phyloP scores from a whole-genome alignment of 805 yeast genomes.

The Saccharomycopsis selenospora region DNA sequence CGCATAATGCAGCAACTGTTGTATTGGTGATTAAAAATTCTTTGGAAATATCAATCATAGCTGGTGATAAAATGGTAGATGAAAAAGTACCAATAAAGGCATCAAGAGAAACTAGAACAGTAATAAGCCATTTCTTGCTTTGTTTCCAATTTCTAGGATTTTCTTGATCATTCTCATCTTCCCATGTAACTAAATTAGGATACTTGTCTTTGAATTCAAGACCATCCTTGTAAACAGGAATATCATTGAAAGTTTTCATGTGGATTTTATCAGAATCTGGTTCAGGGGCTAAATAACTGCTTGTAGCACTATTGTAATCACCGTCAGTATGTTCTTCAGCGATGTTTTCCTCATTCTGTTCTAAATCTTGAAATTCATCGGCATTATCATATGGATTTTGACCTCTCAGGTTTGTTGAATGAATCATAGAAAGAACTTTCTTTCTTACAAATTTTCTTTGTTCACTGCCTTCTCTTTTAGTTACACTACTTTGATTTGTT shows the following conservation, averaged over 20 bases:
- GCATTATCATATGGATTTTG: not conserved
- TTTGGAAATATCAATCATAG: conserved; percentile 40
- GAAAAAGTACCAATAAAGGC: conserved; percentile 56
- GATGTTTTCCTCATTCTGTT: not conserved
- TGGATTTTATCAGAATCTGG: not conserved
- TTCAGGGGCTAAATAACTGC: not conserved
- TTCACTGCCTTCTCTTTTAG: not conserved
- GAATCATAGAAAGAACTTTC: not conserved
- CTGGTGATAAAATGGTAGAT: conserved; percentile 58
- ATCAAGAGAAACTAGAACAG: conserved; percentile 45
- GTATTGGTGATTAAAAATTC: conserved; percentile 37
- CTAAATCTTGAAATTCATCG: not conserved
- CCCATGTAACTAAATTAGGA: conserved; percentile 63
- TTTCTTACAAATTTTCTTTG: not conserved
- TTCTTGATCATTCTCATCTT: conserved; percentile 49
- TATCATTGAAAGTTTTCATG: conserved; percentile 15
- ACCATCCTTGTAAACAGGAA: conserved; percentile 36
- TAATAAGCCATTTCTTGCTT: conserved; percentile 36
- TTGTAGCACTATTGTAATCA: not conserved
- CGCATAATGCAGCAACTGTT: conserved; percentile 44
- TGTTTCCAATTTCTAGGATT: conserved; percentile 60
- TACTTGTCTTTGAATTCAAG: conserved; percentile 46
- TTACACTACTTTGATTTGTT: not conserved
- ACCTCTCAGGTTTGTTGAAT: not conserved
- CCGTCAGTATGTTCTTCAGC: not conserved